Percentiles rank a stretch among this genome's conserved stretches.
Conservation (phyloP, 2,329 filamentous ascomycete genomes). For the Meredithiella fracta region DNA sequence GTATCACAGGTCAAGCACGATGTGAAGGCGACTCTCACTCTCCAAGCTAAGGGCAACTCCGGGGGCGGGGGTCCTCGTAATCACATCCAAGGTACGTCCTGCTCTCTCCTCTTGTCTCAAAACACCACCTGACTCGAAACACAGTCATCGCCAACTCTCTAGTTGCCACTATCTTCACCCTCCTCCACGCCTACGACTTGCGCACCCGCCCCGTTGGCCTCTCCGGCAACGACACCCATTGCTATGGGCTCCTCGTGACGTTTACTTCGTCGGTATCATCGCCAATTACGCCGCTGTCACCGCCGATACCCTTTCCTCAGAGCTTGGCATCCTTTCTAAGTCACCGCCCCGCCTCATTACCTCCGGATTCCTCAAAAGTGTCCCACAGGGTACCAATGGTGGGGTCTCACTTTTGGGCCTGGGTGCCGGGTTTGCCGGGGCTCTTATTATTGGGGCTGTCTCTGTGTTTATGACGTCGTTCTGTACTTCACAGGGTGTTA, state of each 20-base stretch:
- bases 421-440: slow-evolving; percentile 55
- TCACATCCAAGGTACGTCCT: slow-evolving; percentile 51
- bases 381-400: slow-evolving; percentile 85
- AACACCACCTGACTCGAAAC: neutral
- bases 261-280: slow-evolving; percentile 48
- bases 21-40: slow-evolving; percentile 65
- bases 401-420: slow-evolving; percentile 68
- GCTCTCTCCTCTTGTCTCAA: neutral
- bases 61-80: slow-evolving; percentile 72
- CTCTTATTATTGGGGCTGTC: slow-evolving; percentile 50
- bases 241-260: slow-evolving; percentile 45
- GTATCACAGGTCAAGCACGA: slow-evolving; percentile 59
- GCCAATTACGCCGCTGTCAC: slow-evolving; percentile 82
- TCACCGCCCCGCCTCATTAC: slow-evolving; percentile 71
- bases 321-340: slow-evolving; percentile 77
- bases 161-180: slow-evolving; percentile 49
- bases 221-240: slow-evolving; percentile 26
- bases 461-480: slow-evolving; percentile 54
- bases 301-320: slow-evolving; percentile 87
- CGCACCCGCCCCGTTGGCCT: slow-evolving; percentile 22
- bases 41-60: slow-evolving; percentile 53
- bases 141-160: slow-evolving; percentile 71
- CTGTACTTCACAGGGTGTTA: slow-evolving; percentile 36
- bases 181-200: slow-evolving; percentile 46
- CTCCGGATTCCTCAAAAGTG: slow-evolving; percentile 54